A percentile compares a stretch with the other conserved stretches of the same genome.
Evolutionary conservation across 352 stramenopile species (phyloP).

Genomic region (Pythium aphanidermatum): DNA sequence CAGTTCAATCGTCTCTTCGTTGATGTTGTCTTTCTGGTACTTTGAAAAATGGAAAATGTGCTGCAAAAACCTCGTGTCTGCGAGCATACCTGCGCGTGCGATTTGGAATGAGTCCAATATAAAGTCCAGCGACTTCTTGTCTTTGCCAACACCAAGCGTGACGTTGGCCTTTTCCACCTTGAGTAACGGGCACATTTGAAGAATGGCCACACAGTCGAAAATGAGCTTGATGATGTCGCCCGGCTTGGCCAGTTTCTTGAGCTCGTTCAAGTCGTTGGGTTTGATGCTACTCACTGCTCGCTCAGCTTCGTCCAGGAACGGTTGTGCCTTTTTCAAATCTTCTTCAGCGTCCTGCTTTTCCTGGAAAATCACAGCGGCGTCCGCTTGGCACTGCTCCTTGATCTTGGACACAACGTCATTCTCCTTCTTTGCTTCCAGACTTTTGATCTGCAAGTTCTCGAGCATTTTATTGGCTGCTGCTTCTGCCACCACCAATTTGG

Average conservation of each 20-base stretch:
- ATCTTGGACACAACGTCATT: slow-evolving; percentile 85
- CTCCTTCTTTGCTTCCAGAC: slow-evolving; percentile 87
- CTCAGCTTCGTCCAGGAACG: slow-evolving; percentile 88
- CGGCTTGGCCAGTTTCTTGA: slow-evolving; percentile 90
- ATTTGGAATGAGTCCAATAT: slow-evolving; percentile 84
- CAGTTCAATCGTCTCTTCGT: slow-evolving; percentile 91
- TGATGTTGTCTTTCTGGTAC: slow-evolving; percentile 90
- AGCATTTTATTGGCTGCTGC: slow-evolving; percentile 80
- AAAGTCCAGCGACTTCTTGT: slow-evolving; percentile 85
- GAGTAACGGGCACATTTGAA: slow-evolving; percentile 82
- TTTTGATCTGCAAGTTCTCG: slow-evolving; percentile 69
- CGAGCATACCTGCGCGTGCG: slow-evolving; percentile 79
- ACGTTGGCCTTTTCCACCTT: slow-evolving; percentile 57
- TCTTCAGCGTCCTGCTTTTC: slow-evolving; percentile 87
- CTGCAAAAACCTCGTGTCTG: slow-evolving; percentile 83
- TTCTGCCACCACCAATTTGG: slow-evolving; percentile 81
- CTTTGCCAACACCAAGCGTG: slow-evolving; percentile 74
- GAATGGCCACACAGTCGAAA: slow-evolving; percentile 87
- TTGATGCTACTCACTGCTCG: slow-evolving; percentile 83
- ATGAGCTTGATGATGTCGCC: slow-evolving; percentile 92
- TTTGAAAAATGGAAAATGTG: slow-evolving; percentile 90
- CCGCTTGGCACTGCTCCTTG: slow-evolving; percentile 77
- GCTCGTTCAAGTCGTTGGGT: slow-evolving; percentile 87
- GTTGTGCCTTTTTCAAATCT: slow-evolving; percentile 86
- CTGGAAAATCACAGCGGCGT: slow-evolving; percentile 67